Evolutionary conservation across 495 filamentous ascomycete species (phyloP).

Genomic region (Talaromyces stipitatus): DNA sequence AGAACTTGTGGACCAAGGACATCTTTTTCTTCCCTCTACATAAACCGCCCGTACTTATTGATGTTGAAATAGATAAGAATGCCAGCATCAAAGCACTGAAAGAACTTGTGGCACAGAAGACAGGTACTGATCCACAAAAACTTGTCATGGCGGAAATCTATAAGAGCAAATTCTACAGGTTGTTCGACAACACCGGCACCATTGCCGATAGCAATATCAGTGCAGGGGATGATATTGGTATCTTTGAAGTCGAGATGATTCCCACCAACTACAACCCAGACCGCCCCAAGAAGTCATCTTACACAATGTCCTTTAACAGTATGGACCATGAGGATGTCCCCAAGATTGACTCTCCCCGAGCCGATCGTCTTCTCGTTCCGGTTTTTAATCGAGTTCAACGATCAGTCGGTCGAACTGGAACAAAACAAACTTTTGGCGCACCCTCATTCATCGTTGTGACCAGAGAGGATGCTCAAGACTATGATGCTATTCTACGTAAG

Average conservation of each 20-base stretch:
- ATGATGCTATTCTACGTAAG: slow-evolving; percentile 55
- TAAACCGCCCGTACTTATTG: slow-evolving; percentile 55
- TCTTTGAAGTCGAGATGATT: slow-evolving; percentile 71
- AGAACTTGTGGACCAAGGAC: slow-evolving; percentile 64
- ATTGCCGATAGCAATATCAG: slow-evolving; percentile 62
- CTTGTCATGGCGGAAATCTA: slow-evolving; percentile 75
- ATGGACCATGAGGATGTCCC: slow-evolving; percentile 51
- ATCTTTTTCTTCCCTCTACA: slow-evolving; percentile 70
- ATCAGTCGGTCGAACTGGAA: slow-evolving; percentile 37
- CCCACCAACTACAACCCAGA: slow-evolving; percentile 67
- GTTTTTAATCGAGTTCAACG: slow-evolving; percentile 61
- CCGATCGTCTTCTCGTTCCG: slow-evolving; percentile 69
- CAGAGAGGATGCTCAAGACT: slow-evolving; percentile 52
- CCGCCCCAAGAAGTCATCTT: slow-evolving; percentile 39
- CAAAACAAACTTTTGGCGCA: slow-evolving; percentile 37
- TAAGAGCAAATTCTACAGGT: slow-evolving; percentile 71
- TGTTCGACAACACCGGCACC: slow-evolving; percentile 58
- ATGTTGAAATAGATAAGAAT: slow-evolving; percentile 83
- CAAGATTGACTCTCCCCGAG: slow-evolving; percentile 52
- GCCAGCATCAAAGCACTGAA: slow-evolving; percentile 66
- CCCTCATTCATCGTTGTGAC: slow-evolving; percentile 55
- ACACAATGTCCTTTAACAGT: slow-evolving; percentile 32
- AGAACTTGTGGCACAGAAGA: slow-evolving; percentile 62
- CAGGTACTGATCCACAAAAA: slow-evolving; percentile 45
- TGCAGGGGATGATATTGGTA: slow-evolving; percentile 53